Evolutionary conservation across 345 rosid genomes (phyloP), one percentile per base, ranked within the genome.

Genomic region (Populus simonii): DNA sequence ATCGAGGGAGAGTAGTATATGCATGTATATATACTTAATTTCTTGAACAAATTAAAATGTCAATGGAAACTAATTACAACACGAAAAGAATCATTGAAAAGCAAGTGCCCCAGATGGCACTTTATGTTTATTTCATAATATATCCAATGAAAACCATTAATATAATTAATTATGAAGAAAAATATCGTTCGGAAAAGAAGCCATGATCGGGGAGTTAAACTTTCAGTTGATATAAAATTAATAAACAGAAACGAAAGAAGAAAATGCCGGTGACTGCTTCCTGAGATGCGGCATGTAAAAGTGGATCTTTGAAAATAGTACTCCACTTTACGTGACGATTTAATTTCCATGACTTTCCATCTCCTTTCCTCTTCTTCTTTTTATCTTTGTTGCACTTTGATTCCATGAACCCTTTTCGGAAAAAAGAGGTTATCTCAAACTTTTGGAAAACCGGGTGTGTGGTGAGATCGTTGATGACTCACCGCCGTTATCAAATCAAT

Each of bases 391-490:
- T 66, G 13, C 39, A 2, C 31, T 69, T 61, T 36, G 74, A 74
- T 69, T 80, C 71, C 78, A 62, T 15, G 38, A 38, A 73, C 71
- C 3, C 73, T 69, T 80, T 62, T 74, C 13, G 36, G 75, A 53
- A 53, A 27, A 81, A 78, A 51, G 47, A 7, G 6, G 16, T 29
- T 75, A 51, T 59, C 57, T 36, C 33, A 31, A 18, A 66, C 75
- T 81, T 81, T 77, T 75, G 78, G 69, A 76, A 35, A 59, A 18
- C 49, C 61, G 43, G 78, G 38, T 70, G 15, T 70, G 36, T 55
- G 78, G 73, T 73, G 75, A 68, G 75, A 77, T 77, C 53, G 70
- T 76, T n/a, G 57, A 20, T 67, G 80, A 57, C 70, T 76, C 80
- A 66, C 27, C 35, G 31, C 22, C 43, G 22, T 27, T 67, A 63